Evolutionary conservation across 495 filamentous ascomycete species (phyloP), one percentile per base, ranked within the genome.

Genomic region (Sporormia fimetaria): DNA sequence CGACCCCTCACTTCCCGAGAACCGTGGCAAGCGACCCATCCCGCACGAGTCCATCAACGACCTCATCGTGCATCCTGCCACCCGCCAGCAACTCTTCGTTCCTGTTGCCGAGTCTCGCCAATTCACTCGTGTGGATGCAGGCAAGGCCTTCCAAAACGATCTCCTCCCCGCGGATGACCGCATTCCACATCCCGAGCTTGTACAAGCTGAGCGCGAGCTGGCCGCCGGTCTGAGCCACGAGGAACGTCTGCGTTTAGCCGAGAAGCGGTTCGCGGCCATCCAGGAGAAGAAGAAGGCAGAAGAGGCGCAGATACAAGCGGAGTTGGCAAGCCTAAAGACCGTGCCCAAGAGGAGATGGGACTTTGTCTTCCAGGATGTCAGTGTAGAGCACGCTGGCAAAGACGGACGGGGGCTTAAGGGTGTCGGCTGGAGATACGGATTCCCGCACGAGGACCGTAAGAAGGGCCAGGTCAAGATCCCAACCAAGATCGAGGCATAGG

Each of bases 41-140:
- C 62, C 64, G 2, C 85, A 92, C 57, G 90, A 98, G 68, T 68
- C 79, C 32, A 88, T 94, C 61, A 93, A 94, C 62, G 87, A 94
- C 56, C 73, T 98, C 6, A 79, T 80, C 40, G 76, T 85, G 21
- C 87, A 95, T 62, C 73, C 74, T 20, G 60, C 74, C 33, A 94
- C 90, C 0, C 69, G 71, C 33, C 71, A 79, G 40, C 90, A 96
- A 64, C 73, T 94, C 27, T 98, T 95, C 64, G 73, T 83, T 58
- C 90, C 92, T 3, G 75, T 79, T 32, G 81, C 90, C 7, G 90
- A 98, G 62, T 94, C 87, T 12, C 78, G 84, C 15, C 66, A 78
- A 24, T 96, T 94, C 61, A 95, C 82, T 4, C 83, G 92, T 58
- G 71, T 63, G 20, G 88, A 96, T 58, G 92, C 90, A 6, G 92